Percentiles rank a stretch among this genome's conserved stretches.
These are phyloP conservation scores for Gomphus bonarii DNA, from an alignment of 1,284 basidiomycete species.

Conservation along the genomic window DNA sequence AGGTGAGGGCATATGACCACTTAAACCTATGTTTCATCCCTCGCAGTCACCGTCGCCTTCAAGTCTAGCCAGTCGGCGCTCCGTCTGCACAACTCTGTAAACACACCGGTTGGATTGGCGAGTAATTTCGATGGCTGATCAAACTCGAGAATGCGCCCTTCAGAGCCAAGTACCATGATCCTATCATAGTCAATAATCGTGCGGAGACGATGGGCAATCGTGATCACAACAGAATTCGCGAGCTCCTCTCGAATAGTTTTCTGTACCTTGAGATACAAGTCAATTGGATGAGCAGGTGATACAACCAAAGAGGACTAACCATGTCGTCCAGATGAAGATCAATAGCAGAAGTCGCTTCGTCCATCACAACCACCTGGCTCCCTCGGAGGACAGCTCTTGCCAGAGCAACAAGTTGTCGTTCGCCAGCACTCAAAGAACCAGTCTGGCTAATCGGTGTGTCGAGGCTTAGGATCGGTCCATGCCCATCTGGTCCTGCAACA, in stretches of 20 bases:
- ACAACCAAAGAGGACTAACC: conserved; percentile 22
- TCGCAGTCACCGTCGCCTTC: conserved; percentile 5
- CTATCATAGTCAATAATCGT: conserved; percentile 76
- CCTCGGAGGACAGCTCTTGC: conserved; percentile 41
- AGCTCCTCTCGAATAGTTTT: conserved; percentile 72
- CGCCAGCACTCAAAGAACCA: conserved; percentile 8
- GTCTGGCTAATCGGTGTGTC: conserved; percentile 48
- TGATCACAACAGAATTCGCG: conserved; percentile 64
- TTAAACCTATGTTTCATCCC: not conserved
- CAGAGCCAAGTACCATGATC: conserved; percentile 63
- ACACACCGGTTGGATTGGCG: conserved; percentile 42
- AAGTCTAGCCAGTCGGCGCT: conserved; percentile 46
- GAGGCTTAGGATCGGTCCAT: conserved; percentile 26
- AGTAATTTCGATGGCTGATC: conserved; percentile 62
- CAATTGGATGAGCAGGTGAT: not conserved
- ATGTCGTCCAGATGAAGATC: conserved; percentile 63
- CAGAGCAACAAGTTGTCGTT: conserved; percentile 6
- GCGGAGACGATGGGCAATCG: conserved; percentile 71
- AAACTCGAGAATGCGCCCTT: conserved; percentile 57
- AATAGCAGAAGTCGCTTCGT: conserved; percentile 75
- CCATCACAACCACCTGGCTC: conserved; percentile 77
- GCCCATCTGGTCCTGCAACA: conserved; percentile 25
- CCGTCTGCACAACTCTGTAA: conserved; percentile 60
- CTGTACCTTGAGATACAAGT: conserved; percentile 47
- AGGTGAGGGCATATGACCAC: not conserved